Evolutionary conservation across 148 eudicot genomes (phyloP).

Genomic region (Rhododendron ovatum): DNA sequence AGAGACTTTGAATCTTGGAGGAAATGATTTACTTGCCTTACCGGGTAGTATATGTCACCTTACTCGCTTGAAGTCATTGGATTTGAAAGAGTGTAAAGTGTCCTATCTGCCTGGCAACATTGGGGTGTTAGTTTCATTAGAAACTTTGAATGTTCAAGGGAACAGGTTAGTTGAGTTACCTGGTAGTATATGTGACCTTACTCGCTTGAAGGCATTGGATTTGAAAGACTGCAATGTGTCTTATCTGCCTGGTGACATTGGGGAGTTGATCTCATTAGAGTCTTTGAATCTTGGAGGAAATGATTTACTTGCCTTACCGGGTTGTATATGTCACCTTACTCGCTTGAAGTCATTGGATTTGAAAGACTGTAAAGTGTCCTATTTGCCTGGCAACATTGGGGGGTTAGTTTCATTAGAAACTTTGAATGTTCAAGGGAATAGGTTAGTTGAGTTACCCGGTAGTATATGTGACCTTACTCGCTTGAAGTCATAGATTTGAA

Average conservation of each 20-base stretch:
- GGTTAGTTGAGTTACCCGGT: too few species aligned
- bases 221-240: not conserved
- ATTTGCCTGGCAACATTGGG: too few species aligned
- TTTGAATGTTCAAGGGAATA: too few species aligned
- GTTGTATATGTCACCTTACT: too few species aligned
- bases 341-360: too few species aligned
- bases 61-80: not conserved
- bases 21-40: not conserved
- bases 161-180: not conserved
- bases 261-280: too few species aligned
- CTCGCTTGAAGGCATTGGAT: not conserved
- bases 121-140: not conserved
- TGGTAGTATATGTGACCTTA: not conserved
- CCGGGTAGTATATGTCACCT: not conserved
- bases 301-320: too few species aligned
- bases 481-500: too few species aligned
- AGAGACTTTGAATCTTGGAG: not conserved
- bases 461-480: too few species aligned
- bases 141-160: not conserved
- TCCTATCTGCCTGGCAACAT: not conserved
- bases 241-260: not conserved
- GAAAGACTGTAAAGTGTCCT: too few species aligned
- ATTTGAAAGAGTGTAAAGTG: not conserved
- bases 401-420: too few species aligned
- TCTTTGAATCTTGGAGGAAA: too few species aligned